These are phyloP conservation scores for Citrus australasica DNA, from an alignment of 345 rosid species.

Conservation along the genomic window DNA sequence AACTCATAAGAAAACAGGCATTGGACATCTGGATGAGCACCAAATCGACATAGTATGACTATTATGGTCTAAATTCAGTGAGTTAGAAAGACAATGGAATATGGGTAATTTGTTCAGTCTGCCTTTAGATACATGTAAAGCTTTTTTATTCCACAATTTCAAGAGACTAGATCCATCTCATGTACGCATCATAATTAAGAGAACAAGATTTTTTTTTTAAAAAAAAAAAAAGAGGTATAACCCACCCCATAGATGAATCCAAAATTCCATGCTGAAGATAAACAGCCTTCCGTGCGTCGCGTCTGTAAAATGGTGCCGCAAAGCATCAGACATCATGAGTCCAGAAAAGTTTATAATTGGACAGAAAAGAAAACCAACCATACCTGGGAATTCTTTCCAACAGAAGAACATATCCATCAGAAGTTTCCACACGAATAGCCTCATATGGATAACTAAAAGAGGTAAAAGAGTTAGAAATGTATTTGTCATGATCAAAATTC, in stretches of 20 bases:
- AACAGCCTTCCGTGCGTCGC: constrained; percentile 86
- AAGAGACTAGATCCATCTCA: background rate
- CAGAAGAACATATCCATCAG: constrained; percentile 92
- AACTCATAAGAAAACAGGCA: background rate
- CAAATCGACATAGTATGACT: background rate
- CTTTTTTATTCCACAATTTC: background rate
- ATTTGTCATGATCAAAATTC: background rate
- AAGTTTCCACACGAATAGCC: constrained; percentile 83
- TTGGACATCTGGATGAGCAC: background rate
- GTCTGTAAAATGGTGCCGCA: constrained; percentile 44
- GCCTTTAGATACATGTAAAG: background rate
- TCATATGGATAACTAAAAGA: constrained; percentile 82
- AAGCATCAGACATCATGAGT: constrained; percentile 23
- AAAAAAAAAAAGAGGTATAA: background rate
- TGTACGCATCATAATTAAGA: background rate
- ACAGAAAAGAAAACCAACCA: constrained; percentile 13
- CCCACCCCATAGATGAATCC: constrained; percentile 98
- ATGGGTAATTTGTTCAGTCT: background rate
- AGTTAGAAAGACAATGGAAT: background rate
- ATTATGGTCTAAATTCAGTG: background rate
- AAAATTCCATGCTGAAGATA: constrained; percentile 88
- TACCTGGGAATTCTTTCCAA: constrained; percentile 97
- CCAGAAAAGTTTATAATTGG: constrained; percentile 12
- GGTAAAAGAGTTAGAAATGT: constrained; percentile 12
- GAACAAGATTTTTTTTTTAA: too few species aligned